Percentiles rank a stretch among this genome's conserved stretches.
phyloP scores from a whole-genome alignment of 1,284 basidiomycete species.

The Tilletia walkeri region DNA sequence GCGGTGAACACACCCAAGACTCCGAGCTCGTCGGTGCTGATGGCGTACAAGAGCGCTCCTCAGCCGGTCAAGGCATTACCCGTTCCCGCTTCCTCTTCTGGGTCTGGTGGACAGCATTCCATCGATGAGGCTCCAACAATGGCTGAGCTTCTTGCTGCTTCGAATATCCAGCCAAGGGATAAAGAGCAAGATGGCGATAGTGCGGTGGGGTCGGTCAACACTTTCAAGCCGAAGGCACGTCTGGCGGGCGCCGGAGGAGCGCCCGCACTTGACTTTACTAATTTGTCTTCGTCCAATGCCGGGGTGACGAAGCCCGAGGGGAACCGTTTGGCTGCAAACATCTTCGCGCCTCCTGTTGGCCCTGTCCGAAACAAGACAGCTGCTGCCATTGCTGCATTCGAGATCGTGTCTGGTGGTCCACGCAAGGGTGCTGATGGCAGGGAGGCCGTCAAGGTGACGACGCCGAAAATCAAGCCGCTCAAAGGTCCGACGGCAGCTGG shows the following conservation, averaged over 20 bases:
- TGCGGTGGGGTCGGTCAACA: constrained; percentile 34
- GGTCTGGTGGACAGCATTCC: too few relatives aligned
- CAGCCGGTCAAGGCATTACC: constrained; percentile 16
- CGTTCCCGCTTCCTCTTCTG: constrained; percentile 25
- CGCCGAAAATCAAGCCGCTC: constrained; percentile 12
- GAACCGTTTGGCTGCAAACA: constrained; percentile 21
- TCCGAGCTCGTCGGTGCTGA: constrained; percentile 21
- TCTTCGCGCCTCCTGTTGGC: background rate
- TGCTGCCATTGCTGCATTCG: background rate
- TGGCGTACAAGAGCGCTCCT: constrained; percentile 19
- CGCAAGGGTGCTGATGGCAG: too few relatives aligned
- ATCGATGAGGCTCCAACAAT: constrained; percentile 31
- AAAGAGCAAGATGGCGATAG: constrained; percentile 12
- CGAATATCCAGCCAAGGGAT: constrained; percentile 21
- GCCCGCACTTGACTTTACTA: constrained; percentile 45
- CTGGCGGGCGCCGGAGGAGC: constrained; percentile 32
- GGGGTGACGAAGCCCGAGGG: constrained; percentile 28
- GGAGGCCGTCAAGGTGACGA: background rate
- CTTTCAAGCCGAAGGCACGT: constrained; percentile 40
- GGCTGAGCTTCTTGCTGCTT: constrained; percentile 25
- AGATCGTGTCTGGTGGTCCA: background rate
- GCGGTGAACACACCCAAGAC: constrained; percentile 34
- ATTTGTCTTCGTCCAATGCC: constrained; percentile 22
- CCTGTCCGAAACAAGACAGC: background rate
- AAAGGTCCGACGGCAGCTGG: background rate